Evolutionary conservation across 176 grass and related monocot genomes (phyloP).

Genomic region (Avena sativa): DNA sequence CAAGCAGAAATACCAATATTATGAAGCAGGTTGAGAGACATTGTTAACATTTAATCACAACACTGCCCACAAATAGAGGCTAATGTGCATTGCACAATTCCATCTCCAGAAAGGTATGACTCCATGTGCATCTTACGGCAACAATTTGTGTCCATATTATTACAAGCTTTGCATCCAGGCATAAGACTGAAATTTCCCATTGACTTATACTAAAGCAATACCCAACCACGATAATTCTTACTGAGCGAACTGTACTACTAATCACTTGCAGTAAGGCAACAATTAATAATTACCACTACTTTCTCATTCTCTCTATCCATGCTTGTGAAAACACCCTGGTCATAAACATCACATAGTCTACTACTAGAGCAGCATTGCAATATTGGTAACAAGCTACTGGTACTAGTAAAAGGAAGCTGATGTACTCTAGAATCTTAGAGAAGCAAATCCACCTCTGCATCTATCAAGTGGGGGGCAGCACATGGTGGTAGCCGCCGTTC

Average conservation of each 20-base stretch:
- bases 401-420: no score
- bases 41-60: neutral
- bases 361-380: neutral
- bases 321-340: neutral
- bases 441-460: no score
- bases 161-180: neutral
- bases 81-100: neutral
- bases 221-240: neutral
- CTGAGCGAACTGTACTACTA: neutral
- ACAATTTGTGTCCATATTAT: neutral
- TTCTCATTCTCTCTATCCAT: neutral
- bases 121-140: neutral
- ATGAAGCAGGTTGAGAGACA: no score
- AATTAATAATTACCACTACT: neutral
- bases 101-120: neutral
- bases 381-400: neutral
- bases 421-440: no score
- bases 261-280: neutral
- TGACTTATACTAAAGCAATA: neutral
- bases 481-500: neutral
- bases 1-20: no score
- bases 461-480: slow-evolving; percentile 12
- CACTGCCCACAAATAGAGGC: neutral
- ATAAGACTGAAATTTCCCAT: neutral
- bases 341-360: neutral